Percentiles rank a stretch among this genome's conserved stretches.
Evolutionary conservation across 495 filamentous ascomycete species (phyloP).

Genomic region (Neurospora sp.): DNA sequence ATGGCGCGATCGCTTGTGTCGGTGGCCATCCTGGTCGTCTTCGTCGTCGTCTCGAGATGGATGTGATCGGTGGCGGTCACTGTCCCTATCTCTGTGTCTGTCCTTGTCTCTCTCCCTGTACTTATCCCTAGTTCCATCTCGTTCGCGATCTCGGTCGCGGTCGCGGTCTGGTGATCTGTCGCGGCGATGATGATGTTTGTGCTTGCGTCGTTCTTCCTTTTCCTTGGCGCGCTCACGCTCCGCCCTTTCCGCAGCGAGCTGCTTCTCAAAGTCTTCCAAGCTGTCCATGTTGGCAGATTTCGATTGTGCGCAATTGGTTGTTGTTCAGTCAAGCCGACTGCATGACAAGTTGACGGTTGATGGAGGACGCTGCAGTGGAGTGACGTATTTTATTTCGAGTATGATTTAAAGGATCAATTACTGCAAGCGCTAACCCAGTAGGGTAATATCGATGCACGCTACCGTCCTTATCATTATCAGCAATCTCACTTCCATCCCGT

Average conservation of each 20-base stretch:
- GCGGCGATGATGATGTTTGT: conserved; percentile 35
- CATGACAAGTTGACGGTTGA: background rate
- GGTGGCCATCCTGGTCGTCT: conserved; percentile 29
- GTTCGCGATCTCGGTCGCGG: conserved; percentile 15
- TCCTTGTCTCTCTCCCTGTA: too few species aligned
- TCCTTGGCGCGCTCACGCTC: conserved; percentile 31
- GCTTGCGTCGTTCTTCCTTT: conserved; percentile 29
- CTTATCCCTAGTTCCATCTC: conserved; percentile 19
- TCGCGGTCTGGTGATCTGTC: conserved; percentile 32
- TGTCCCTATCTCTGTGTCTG: conserved; percentile 21
- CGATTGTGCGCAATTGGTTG: conserved; percentile 2
- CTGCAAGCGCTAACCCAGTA: background rate
- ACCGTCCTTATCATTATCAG: background rate
- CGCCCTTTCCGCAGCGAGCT: conserved; percentile 40
- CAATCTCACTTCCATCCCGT: background rate
- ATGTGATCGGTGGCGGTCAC: conserved; percentile 15
- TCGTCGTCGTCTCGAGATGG: conserved; percentile 33
- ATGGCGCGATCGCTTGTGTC: conserved; percentile 39
- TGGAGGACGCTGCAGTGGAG: conserved; percentile 1
- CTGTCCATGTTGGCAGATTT: conserved; percentile 31
- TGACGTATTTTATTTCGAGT: conserved; percentile 6
- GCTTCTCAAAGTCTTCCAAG: conserved; percentile 46
- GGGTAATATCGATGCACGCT: too few species aligned
- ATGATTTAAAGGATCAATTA: background rate
- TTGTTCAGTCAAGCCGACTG: background rate